phyloP scores from a whole-genome alignment of 2,329 filamentous ascomycete genomes.

The Penicillium paneum region DNA sequence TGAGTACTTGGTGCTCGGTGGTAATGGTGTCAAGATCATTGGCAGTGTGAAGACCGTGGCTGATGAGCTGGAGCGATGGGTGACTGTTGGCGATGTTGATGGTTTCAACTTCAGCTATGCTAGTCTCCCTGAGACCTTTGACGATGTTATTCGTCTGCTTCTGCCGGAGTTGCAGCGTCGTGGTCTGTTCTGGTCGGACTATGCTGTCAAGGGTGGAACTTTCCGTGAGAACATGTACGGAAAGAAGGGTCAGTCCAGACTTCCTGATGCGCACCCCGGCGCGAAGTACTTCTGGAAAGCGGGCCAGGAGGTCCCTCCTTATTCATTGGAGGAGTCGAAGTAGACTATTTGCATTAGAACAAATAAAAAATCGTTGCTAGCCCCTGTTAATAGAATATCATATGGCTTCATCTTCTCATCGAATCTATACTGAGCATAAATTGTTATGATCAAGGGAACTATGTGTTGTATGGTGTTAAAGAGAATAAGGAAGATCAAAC shows the following conservation, averaged over 20 bases:
- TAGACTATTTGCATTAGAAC: not conserved
- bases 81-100: constrained; percentile 34
- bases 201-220: constrained; percentile 37
- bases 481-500: too few species aligned
- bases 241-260: constrained; percentile 26
- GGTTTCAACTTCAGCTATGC: constrained; percentile 39
- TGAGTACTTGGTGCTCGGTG: constrained; percentile 35
- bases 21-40: constrained; percentile 36
- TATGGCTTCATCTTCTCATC: not conserved
- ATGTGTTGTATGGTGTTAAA: too few species aligned
- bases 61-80: constrained; percentile 39
- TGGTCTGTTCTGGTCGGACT: constrained; percentile 40
- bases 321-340: constrained; percentile 19
- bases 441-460: too few species aligned
- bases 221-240: constrained; percentile 41
- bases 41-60: constrained; percentile 38
- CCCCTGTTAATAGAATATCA: not conserved
- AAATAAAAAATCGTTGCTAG: not conserved
- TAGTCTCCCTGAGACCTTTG: constrained; percentile 35
- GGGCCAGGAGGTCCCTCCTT: constrained; percentile 34
- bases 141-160: constrained; percentile 34
- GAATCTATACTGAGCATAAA: not conserved
- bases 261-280: constrained; percentile 37
- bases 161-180: constrained; percentile 34
- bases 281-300: constrained; percentile 36